These are phyloP conservation scores for Chondrus crispus DNA, from an alignment of 23 red algal genomes.

Conservation along the genomic window DNA sequence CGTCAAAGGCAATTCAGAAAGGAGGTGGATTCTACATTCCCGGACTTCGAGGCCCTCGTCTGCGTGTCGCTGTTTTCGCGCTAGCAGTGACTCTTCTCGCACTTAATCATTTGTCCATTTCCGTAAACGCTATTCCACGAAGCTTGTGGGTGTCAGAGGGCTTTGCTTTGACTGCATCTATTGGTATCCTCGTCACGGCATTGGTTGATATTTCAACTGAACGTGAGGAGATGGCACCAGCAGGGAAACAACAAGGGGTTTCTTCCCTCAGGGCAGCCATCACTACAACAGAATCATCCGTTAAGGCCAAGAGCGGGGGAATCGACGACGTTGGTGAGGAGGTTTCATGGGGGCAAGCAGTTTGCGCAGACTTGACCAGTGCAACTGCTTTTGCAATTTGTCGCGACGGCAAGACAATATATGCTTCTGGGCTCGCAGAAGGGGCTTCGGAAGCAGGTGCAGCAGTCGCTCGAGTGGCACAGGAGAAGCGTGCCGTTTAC, in stretches of 20 bases:
- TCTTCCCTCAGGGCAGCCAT: neutral
- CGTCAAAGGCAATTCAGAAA: conserved; percentile 83
- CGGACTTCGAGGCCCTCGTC: conserved; percentile 72
- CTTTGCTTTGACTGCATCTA: neutral
- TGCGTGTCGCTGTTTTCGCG: conserved; percentile 45
- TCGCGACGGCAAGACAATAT: neutral
- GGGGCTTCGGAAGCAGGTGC: neutral
- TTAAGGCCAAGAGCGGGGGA: neutral
- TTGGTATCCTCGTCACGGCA: conserved; percentile 22
- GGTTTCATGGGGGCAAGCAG: neutral
- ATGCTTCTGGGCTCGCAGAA: neutral
- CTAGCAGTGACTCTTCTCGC: conserved; percentile 31
- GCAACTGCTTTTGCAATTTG: conserved; percentile 6
- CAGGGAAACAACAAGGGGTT: neutral
- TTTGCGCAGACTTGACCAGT: conserved; percentile 22
- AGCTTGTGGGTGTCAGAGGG: conserved; percentile 8
- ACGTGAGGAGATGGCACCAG: neutral
- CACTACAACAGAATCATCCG: neutral
- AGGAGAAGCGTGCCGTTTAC: conserved; percentile 37
- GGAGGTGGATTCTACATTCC: conserved; percentile 98
- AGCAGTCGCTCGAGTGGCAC: conserved; percentile 14
- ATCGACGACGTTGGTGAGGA: neutral
- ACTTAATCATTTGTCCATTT: conserved; percentile 24
- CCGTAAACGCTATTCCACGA: neutral
- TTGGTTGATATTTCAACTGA: neutral